A percentile compares a stretch with the other conserved stretches of the same genome.
Conservation (phyloP, 805 yeast genomes). For the Pichia californica region DNA sequence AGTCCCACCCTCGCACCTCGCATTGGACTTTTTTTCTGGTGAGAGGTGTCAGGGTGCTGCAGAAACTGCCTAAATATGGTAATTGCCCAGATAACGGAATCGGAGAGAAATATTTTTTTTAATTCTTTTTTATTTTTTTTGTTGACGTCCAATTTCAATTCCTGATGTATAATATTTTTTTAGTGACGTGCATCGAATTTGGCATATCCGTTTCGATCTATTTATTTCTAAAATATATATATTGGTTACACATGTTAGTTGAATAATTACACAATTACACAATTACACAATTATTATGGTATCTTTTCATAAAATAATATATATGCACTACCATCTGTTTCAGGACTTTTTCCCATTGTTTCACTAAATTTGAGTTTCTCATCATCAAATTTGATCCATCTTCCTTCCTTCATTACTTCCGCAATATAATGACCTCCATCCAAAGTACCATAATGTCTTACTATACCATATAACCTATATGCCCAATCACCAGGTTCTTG, state of each 20-base stretch:
- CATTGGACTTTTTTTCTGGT: not conserved
- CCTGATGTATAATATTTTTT: too few relatives aligned
- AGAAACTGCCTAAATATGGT: not conserved
- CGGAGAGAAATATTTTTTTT: not conserved
- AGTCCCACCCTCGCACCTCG: not conserved
- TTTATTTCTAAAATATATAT: too few relatives aligned
- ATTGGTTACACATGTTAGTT: too few relatives aligned
- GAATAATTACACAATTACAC: too few relatives aligned
- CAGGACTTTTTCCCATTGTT: not conserved
- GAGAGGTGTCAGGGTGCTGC: conserved; percentile 1
- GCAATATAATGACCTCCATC: conserved; percentile 77
- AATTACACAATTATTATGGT: not conserved
- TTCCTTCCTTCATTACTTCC: conserved; percentile 5
- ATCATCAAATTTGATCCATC: conserved; percentile 13
- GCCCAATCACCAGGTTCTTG: conserved; percentile 62
- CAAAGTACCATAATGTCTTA: conserved; percentile 76
- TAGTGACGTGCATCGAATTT: too few relatives aligned
- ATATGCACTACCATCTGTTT: conserved; percentile 12
- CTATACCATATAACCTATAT: conserved; percentile 73
- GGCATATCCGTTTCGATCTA: too few relatives aligned
- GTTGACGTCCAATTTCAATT: too few relatives aligned
- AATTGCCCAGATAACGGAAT: conserved; percentile 4
- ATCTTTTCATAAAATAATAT: conserved; percentile 10
- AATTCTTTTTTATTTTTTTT: not conserved
- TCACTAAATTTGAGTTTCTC: conserved; percentile 1